A percentile compares a stretch with the other conserved stretches of the same genome.
These are phyloP conservation scores for Pulveroboletus sp. DNA, from an alignment of 768 basidiomycete species.

Conservation along the genomic window DNA sequence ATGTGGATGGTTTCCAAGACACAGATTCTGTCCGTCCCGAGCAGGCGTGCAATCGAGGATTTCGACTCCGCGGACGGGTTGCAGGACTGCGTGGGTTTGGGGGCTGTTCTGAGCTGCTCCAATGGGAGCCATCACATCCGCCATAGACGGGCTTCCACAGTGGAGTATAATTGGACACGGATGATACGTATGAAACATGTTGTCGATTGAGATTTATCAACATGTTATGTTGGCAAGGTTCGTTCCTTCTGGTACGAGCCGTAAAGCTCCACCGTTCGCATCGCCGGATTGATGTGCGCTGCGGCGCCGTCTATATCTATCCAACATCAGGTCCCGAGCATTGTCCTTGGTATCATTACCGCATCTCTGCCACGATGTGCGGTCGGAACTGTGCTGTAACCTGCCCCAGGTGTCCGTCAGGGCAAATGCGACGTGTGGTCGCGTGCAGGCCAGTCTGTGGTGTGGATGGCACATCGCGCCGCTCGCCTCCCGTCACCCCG, in stretches of 20 bases:
- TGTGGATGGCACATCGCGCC: slow-evolving; percentile 5
- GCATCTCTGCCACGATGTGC: slow-evolving; percentile 12
- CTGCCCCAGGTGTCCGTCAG: slow-evolving; percentile 10
- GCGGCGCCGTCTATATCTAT: slow-evolving; percentile 10
- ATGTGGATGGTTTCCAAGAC: slow-evolving; percentile 2
- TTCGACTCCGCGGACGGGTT: slow-evolving; percentile 24
- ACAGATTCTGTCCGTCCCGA: slow-evolving; percentile 1
- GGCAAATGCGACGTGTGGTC: slow-evolving; percentile 17
- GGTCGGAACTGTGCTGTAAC: slow-evolving; percentile 19
- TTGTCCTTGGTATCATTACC: slow-evolving; percentile 18
- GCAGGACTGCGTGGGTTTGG: slow-evolving; percentile 13
- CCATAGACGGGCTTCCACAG: slow-evolving; percentile 23
- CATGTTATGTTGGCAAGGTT: slow-evolving; percentile 6
- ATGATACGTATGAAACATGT: slow-evolving; percentile 20
- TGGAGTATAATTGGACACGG: slow-evolving; percentile 9
- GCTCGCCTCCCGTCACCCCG: not conserved
- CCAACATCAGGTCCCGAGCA: not conserved
- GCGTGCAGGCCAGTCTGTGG: slow-evolving; percentile 12
- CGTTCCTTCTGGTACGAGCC: slow-evolving; percentile 7
- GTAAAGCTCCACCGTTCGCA: slow-evolving; percentile 8
- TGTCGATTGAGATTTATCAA: slow-evolving; percentile 11
- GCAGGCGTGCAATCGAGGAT: slow-evolving; percentile 3
- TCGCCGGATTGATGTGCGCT: slow-evolving; percentile 16
- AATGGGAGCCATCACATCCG: slow-evolving; percentile 17
- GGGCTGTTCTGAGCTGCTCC: slow-evolving; percentile 7